phyloP scores from a whole-genome alignment of 1,284 basidiomycete species.

The Grifola frondosa region DNA sequence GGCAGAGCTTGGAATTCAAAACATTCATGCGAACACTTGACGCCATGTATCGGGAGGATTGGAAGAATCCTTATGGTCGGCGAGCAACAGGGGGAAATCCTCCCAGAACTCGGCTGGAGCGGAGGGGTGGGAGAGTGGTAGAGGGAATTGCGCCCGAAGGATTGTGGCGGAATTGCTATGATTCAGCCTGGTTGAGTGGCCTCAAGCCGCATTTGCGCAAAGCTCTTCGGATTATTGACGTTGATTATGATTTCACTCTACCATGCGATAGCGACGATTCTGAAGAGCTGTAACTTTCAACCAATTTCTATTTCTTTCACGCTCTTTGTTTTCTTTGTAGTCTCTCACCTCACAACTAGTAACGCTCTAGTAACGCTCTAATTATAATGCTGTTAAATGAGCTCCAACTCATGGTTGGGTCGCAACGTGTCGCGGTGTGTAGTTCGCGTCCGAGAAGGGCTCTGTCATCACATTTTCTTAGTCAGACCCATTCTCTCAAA shows the following conservation, averaged over 20 bases:
- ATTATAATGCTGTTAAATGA: too few species aligned
- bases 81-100: background rate
- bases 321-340: too few species aligned
- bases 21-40: slow-evolving; percentile 5
- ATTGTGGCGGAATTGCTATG: slow-evolving; percentile 8
- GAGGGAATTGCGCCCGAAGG: background rate
- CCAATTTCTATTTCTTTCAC: background rate
- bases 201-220: background rate
- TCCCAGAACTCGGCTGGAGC: background rate
- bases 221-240: slow-evolving; percentile 2
- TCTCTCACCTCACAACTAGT: too few species aligned
- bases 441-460: too few species aligned
- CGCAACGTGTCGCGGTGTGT: too few species aligned
- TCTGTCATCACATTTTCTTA: too few species aligned
- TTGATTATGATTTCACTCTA: slow-evolving; percentile 6
- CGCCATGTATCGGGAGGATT: background rate
- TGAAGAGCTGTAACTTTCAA: too few species aligned
- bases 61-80: background rate
- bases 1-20: slow-evolving; percentile 6
- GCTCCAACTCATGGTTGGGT: too few species aligned
- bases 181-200: background rate
- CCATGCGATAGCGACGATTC: slow-evolving; percentile 5
- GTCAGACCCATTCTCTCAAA: too few species aligned
- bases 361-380: too few species aligned
- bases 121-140: background rate